Evolutionary conservation across 2,329 filamentous ascomycete genomes (phyloP).

Genomic region (Colletotrichum tofieldiae): DNA sequence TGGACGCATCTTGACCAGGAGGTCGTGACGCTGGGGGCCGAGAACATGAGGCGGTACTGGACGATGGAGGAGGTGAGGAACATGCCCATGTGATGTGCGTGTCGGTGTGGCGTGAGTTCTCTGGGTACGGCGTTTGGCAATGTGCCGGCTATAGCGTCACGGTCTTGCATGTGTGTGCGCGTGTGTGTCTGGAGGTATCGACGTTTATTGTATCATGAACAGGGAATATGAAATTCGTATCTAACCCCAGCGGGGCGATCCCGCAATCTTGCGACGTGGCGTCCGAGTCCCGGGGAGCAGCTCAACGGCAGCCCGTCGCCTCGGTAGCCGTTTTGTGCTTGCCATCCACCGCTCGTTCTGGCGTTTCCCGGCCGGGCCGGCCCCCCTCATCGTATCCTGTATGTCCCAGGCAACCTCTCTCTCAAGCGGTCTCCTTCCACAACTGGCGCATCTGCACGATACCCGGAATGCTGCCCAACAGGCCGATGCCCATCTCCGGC

Average conservation of each 20-base stretch:
- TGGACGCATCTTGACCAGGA: constrained; percentile 90
- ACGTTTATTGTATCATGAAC: constrained; percentile 28
- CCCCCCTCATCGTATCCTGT: neutral
- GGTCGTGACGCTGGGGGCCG: constrained; percentile 82
- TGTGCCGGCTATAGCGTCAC: constrained; percentile 2
- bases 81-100: constrained; percentile 73
- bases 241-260: neutral
- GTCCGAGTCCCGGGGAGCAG: too few relatives aligned
- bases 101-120: neutral
- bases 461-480: constrained; percentile 62
- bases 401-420: neutral
- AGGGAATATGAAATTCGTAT: constrained; percentile 18
- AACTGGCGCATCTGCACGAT: constrained; percentile 61
- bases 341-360: neutral
- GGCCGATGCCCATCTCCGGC: constrained; percentile 58
- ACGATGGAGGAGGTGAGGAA: constrained; percentile 79
- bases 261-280: neutral
- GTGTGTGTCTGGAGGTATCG: neutral
- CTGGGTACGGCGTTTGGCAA: neutral
- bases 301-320: neutral
- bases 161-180: neutral
- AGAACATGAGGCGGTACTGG: constrained; percentile 92
- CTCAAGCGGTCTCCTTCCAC: constrained; percentile 58
- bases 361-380: neutral
- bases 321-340: neutral